Base-by-base conservation (phyloP, 192 early-diverging fungal genomes). In the Diversispora epigaea region DNA sequence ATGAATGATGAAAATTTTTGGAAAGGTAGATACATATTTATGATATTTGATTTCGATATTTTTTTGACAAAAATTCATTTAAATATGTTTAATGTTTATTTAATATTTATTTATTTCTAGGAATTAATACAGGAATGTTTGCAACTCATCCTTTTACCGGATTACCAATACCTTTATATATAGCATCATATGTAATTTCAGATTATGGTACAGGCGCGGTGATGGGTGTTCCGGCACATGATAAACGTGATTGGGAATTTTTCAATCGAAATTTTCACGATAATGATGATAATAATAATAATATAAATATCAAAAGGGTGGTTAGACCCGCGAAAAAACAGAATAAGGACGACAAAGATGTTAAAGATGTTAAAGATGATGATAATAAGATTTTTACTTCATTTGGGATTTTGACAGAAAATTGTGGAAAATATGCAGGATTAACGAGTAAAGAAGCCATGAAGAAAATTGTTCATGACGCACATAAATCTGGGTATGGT, bases 181-280 rank as follows among this genome's bases (percentile, higher is more conserved):
- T 90, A 6, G 87, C 90, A 12, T 85, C 86, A 52, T 94, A 94
- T 77, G 93, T 94, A 0, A 71, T 92, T 0, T 85, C 89, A 0
- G 86, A 89, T 50, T 94, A 94, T 78, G 93, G 92, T 0, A 91
- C 92, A 0, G 93, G 93, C 15, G 92, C 92, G 3, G 89, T 94
- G 22, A 94, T 94, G 93, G 93, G 89, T n/a, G 93, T 94, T 14
- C 93, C 93, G 4, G 92, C 86, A 7, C 92, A 94, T 73, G 93
- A 94, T 58, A 78, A 86, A 77, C 85, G 93, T 19, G 93, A 94
- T 78, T 87, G 82, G 76, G 84, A 86, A 45, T 94, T 94, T 78
- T 85, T 87, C 64, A 76, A 79, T 40, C 78, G 56, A 19, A 88
- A 93, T 66, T 73, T 76, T 6, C 78, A 91, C 4, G 79, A 81